phyloP scores from a whole-genome alignment of 106 monocot genomes.

The Allium fistulosum region DNA sequence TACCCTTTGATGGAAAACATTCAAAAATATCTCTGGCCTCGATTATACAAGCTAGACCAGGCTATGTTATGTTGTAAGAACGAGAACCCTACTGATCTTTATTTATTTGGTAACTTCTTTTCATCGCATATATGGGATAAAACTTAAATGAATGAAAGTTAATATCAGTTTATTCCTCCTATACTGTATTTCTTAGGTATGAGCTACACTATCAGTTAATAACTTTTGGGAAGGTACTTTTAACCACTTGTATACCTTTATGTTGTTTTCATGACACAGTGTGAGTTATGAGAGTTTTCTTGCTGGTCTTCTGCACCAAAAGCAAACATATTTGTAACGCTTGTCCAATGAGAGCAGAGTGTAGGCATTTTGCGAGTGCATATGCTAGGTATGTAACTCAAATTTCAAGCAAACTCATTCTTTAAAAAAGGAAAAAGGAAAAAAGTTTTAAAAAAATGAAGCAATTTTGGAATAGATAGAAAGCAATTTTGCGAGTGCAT shows the following conservation, averaged over 20 bases:
- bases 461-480: background rate
- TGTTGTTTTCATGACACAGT: too few relatives aligned
- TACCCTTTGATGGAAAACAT: constrained; percentile 90
- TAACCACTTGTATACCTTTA: too few relatives aligned
- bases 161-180: background rate
- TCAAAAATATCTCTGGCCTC: constrained; percentile 71
- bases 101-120: background rate
- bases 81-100: background rate
- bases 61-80: constrained; percentile 30
- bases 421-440: background rate
- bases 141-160: background rate
- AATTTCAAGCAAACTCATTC: background rate
- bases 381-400: constrained; percentile 45
- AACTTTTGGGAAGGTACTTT: constrained; percentile 68
- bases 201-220: constrained; percentile 83
- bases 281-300: constrained; percentile 1
- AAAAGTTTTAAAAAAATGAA: too few relatives aligned
- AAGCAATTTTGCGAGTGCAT: too few relatives aligned
- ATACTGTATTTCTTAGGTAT: constrained; percentile 30
- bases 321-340: constrained; percentile 77
- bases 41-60: constrained; percentile 61
- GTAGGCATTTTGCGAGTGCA: constrained; percentile 82
- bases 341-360: constrained; percentile 68
- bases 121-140: too few relatives aligned
- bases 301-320: constrained; percentile 79